These are phyloP conservation scores for Chrysoporthe deuterocubensis DNA, from an alignment of 2,329 filamentous ascomycete species.

Conservation along the genomic window DNA sequence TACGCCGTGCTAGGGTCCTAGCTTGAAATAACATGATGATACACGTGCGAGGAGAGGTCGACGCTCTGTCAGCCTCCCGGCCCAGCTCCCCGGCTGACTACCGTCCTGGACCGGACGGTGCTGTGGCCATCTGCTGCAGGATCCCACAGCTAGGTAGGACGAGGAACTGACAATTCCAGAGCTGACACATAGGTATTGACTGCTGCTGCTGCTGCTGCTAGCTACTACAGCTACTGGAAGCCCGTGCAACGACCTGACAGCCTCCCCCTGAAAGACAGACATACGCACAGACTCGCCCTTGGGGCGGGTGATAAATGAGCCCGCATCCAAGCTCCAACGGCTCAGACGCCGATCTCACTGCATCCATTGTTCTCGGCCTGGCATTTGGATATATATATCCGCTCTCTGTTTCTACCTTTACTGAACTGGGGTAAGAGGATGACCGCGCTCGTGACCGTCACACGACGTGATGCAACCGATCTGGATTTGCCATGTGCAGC, in stretches of 20 bases:
- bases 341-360: neutral
- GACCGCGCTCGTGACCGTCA: neutral
- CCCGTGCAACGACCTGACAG: neutral
- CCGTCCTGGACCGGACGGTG: no score
- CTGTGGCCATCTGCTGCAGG: no score
- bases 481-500: no score
- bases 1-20: no score
- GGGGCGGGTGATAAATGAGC: neutral
- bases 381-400: neutral
- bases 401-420: neutral
- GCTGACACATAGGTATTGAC: no score
- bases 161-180: neutral
- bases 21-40: no score
- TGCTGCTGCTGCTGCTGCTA: no score
- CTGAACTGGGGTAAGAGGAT: neutral
- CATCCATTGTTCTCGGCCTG: constrained; percentile 1
- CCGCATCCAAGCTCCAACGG: neutral
- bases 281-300: neutral
- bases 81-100: no score
- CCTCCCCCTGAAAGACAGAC: neutral
- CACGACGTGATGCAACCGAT: neutral
- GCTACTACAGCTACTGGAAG: no score
- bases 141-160: neutral
- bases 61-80: no score
- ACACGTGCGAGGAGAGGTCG: no score